Conservation (phyloP, 169 alveolate species). For the Plasmodium malariae region DNA sequence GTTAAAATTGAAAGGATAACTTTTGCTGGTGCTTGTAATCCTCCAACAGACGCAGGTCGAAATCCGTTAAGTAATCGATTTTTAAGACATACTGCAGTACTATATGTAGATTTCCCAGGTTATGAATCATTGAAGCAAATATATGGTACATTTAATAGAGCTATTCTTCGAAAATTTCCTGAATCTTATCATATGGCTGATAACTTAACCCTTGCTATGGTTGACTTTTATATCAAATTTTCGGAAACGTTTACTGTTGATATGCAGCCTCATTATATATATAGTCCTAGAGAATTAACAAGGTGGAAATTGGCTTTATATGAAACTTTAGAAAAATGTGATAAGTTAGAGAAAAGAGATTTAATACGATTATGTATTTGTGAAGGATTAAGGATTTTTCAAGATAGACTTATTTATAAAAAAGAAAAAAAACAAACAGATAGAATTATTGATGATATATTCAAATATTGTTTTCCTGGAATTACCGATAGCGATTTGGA, state of each 20-base stretch:
- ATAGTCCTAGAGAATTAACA: conserved; percentile 98
- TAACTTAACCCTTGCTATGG: conserved; percentile 97
- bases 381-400: conserved; percentile 97
- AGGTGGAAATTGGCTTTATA: conserved; percentile 97
- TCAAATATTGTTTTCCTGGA: conserved; percentile 79
- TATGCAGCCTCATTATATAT: conserved; percentile 97
- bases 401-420: conserved; percentile 94
- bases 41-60: conserved; percentile 99
- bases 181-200: conserved; percentile 85
- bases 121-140: conserved; percentile 95
- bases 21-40: conserved; percentile 99
- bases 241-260: conserved; percentile 95
- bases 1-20: conserved; percentile 96
- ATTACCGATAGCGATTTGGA: conserved; percentile 80
- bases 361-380: conserved; percentile 94
- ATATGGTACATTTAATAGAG: conserved; percentile 97
- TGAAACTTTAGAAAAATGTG: conserved; percentile 83
- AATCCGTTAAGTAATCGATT: conserved; percentile 97
- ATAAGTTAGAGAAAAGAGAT: conserved; percentile 77
- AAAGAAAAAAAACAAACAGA: conserved; percentile 96
- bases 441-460: conserved; percentile 91
- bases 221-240: conserved; percentile 94
- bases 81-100: conserved; percentile 95
- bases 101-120: conserved; percentile 99
- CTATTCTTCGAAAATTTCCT: conserved; percentile 93